phyloP scores from a whole-genome alignment of 73 alveolate species.

The Paramecium bursaria region DNA sequence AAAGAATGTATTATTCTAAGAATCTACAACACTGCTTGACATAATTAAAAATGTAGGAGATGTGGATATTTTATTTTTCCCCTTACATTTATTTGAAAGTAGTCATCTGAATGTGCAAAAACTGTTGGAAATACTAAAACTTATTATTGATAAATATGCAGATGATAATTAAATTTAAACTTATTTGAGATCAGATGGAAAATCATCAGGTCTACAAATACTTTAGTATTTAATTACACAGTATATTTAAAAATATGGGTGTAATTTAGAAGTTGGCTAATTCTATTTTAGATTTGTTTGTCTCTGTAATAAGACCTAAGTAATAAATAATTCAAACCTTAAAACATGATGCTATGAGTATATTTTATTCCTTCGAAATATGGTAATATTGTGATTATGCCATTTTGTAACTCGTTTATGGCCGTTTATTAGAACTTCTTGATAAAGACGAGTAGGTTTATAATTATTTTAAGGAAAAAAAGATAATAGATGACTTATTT shows the following conservation, averaged over 20 bases:
- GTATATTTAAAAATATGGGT: conserved; percentile 21
- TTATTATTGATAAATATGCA: conserved; percentile 1
- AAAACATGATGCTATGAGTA: conserved; percentile 11
- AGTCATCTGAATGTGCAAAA: background rate
- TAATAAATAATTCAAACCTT: conserved; percentile 14
- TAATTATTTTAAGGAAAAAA: background rate
- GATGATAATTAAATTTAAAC: conserved; percentile 44
- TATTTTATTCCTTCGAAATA: conserved; percentile 14
- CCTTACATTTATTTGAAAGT: conserved; percentile 1
- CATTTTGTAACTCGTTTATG: background rate
- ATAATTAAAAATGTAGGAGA: conserved; percentile 24
- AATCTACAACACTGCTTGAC: conserved; percentile 29
- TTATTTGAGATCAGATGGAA: conserved; percentile 45
- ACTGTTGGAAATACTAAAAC: conserved; percentile 2
- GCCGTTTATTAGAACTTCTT: conserved; percentile 16
- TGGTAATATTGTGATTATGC: conserved; percentile 54
- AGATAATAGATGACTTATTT: background rate
- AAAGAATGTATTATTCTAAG: conserved; percentile 28
- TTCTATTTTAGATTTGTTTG: background rate
- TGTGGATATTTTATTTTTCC: conserved; percentile 34
- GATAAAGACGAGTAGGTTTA: background rate
- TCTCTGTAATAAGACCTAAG: background rate
- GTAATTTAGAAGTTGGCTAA: background rate
- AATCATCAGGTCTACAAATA: background rate
- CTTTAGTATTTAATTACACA: conserved; percentile 27